Conservation (phyloP, 306 rosid species). For the Trifolium subterraneum region DNA sequence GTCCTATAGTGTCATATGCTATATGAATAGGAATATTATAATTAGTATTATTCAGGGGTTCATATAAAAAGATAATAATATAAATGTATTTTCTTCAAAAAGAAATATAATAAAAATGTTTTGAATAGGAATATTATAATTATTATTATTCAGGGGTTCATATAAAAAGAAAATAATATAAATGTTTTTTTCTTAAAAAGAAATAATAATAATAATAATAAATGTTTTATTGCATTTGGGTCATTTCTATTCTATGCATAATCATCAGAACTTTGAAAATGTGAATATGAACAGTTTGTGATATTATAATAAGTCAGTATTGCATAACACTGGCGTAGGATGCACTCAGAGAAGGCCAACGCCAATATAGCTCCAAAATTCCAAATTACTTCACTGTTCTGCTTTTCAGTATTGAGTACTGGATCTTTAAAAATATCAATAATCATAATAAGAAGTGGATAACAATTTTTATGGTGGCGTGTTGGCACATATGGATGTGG, state of each 20-base stretch:
- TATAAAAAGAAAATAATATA: neutral
- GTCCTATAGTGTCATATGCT: conserved; percentile 17
- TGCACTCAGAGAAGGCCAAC: conserved; percentile 4
- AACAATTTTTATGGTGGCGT: too few relatives aligned
- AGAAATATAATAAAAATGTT: neutral
- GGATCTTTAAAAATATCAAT: too few relatives aligned
- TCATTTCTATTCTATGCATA: conserved; percentile 34
- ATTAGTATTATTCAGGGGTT: conserved; percentile 15
- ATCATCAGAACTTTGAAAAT: conserved; percentile 45
- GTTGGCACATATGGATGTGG: too few relatives aligned
- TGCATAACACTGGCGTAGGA: conserved; percentile 20
- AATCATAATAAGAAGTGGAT: too few relatives aligned
- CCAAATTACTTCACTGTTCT: neutral
- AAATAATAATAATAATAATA: neutral
- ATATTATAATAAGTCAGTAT: neutral
- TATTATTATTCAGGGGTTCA: conserved; percentile 18
- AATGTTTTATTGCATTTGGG: conserved; percentile 9
- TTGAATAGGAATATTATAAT: neutral
- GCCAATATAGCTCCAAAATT: neutral
- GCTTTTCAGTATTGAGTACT: neutral
- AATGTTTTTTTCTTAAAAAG: neutral
- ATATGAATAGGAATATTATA: conserved; percentile 1
- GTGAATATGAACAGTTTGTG: conserved; percentile 12
- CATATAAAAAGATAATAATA: neutral
- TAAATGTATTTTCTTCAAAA: neutral